Conservation (phyloP, 257 asterid species). For the Ocimum tenuiflorum region DNA sequence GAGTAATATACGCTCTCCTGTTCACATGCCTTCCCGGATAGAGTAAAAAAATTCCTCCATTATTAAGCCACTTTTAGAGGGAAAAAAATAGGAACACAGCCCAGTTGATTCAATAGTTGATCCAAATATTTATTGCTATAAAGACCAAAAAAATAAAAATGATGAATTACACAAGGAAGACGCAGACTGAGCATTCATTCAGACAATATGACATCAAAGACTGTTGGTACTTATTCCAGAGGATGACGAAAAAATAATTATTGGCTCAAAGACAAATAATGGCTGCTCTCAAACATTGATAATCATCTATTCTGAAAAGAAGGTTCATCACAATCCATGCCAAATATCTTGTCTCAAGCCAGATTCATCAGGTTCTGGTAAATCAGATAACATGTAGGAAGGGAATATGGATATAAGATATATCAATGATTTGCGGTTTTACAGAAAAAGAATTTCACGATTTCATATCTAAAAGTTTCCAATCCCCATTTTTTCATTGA, state of each 20-base stretch:
- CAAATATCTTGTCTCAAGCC: not conserved
- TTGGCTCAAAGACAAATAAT: not conserved
- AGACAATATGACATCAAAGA: not conserved
- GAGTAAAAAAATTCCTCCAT: not conserved
- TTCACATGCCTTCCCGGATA: slow-evolving; percentile 7
- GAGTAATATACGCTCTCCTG: slow-evolving; percentile 8
- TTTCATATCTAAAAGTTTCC: not conserved
- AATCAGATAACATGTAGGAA: no score
- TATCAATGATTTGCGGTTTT: not conserved
- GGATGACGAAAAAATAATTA: not conserved
- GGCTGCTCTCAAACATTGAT: not conserved
- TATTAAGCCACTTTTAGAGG: not conserved
- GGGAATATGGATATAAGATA: not conserved
- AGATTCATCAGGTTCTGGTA: slow-evolving; percentile 3
- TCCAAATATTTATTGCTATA: not conserved
- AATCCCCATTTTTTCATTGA: not conserved
- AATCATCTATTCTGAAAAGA: not conserved
- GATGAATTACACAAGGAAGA: not conserved
- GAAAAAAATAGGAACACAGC: not conserved
- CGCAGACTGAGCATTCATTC: slow-evolving; percentile 1
- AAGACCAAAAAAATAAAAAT: not conserved
- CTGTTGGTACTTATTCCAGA: not conserved
- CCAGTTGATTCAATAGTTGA: not conserved
- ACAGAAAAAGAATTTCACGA: not conserved
- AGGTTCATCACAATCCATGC: not conserved